Conservation (phyloP, 352 stramenopile genomes). For the Pythium aphanidermatum region DNA sequence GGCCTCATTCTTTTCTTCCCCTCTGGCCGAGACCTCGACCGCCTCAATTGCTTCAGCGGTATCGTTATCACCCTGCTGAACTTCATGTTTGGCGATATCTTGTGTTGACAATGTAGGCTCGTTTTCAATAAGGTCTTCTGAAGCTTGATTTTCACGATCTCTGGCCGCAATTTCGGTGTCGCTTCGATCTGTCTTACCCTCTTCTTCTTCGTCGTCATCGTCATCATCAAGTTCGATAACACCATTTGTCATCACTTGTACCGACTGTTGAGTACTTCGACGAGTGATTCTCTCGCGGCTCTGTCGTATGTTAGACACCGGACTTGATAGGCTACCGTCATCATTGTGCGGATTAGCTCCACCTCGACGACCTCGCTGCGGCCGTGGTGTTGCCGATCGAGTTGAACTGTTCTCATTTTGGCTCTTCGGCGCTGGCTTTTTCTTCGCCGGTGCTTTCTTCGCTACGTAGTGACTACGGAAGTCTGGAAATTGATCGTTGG, state of each 20-base stretch:
- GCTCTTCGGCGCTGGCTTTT: constrained; percentile 18
- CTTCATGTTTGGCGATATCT: too few species aligned
- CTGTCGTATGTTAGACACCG: too few species aligned
- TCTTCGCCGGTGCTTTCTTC: constrained; percentile 30
- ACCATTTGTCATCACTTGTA: constrained; percentile 23
- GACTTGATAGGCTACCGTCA: too few species aligned
- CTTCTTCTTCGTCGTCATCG: constrained; percentile 42
- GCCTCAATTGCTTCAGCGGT: too few species aligned
- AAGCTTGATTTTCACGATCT: background rate
- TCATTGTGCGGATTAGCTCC: background rate
- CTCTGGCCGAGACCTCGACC: too few species aligned
- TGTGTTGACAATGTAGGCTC: too few species aligned
- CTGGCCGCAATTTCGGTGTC: constrained; percentile 13
- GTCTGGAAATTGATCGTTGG: constrained; percentile 43
- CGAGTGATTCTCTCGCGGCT: constrained; percentile 11
- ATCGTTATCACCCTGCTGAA: too few species aligned
- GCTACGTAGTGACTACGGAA: constrained; percentile 41
- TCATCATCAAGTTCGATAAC: constrained; percentile 85
- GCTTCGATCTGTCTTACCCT: constrained; percentile 17
- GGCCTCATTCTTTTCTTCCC: too few species aligned
- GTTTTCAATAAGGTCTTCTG: too few species aligned
- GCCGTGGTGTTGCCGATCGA: constrained; percentile 10
- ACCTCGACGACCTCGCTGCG: background rate
- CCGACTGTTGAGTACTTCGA: constrained; percentile 20
- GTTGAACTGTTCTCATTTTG: constrained; percentile 15